phyloP scores from a whole-genome alignment of 1,284 basidiomycete species.

The Puccinia novopanici region DNA sequence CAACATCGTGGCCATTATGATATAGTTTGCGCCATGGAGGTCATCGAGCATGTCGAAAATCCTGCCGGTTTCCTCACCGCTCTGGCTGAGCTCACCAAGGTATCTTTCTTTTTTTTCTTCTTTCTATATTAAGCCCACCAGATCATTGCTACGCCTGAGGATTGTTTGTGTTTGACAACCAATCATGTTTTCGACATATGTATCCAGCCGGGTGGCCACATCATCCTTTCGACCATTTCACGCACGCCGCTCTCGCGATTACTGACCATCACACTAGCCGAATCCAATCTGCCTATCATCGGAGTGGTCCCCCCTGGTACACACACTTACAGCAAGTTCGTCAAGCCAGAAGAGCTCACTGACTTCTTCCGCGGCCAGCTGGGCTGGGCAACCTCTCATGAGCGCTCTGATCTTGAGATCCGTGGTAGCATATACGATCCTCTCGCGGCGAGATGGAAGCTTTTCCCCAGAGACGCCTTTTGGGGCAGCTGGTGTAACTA shows the following conservation, averaged over 20 bases:
- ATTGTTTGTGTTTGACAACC: background rate
- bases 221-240: slow-evolving; percentile 94
- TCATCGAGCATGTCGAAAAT: slow-evolving; percentile 94
- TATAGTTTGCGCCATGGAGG: slow-evolving; percentile 95
- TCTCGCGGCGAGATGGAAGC: slow-evolving; percentile 71
- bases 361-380: slow-evolving; percentile 73
- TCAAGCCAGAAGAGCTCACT: slow-evolving; percentile 85
- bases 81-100: slow-evolving; percentile 81
- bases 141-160: background rate
- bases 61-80: slow-evolving; percentile 79
- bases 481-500: slow-evolving; percentile 75
- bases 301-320: slow-evolving; percentile 84
- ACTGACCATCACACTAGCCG: slow-evolving; percentile 86
- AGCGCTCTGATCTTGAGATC: slow-evolving; percentile 71
- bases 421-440: slow-evolving; percentile 82
- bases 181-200: background rate
- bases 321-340: slow-evolving; percentile 86
- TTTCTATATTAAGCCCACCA: background rate
- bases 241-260: slow-evolving; percentile 87
- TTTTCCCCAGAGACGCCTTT: slow-evolving; percentile 67
- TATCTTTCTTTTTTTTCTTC: slow-evolving; percentile 57
- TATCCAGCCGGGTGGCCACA: slow-evolving; percentile 82
- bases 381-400: slow-evolving; percentile 59
- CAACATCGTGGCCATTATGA: slow-evolving; percentile 70
- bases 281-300: slow-evolving; percentile 67